Evolutionary conservation across 129 eudicot species (phyloP).

Genomic region (Apium graveolens): DNA sequence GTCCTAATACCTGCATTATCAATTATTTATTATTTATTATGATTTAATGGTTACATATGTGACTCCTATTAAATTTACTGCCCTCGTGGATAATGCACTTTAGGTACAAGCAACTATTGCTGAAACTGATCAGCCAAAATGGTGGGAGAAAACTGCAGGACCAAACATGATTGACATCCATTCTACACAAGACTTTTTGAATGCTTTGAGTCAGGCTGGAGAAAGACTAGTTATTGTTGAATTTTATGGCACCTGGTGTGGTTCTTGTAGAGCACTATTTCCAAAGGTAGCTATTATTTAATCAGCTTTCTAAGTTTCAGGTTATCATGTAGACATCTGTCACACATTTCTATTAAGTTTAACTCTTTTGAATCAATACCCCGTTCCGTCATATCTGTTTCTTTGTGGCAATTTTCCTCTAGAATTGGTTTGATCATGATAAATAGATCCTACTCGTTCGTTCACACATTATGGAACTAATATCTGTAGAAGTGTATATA

Average conservation of each 20-base stretch:
- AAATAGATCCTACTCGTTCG: background rate
- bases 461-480: background rate
- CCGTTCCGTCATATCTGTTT: background rate
- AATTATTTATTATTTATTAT: background rate
- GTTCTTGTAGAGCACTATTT: constrained; percentile 91
- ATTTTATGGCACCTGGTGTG: constrained; percentile 97
- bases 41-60: background rate
- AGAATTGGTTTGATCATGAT: background rate
- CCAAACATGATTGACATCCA: constrained; percentile 95
- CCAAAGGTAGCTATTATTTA: constrained; percentile 62
- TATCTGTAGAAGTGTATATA: background rate
- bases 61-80: background rate
- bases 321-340: background rate
- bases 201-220: constrained; percentile 79
- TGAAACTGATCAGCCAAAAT: constrained; percentile 86
- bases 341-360: background rate
- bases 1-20: background rate
- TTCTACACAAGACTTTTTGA: constrained; percentile 75
- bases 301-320: background rate
- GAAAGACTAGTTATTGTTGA: constrained; percentile 86
- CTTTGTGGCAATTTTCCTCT: background rate
- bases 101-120: constrained; percentile 72
- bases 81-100: constrained; percentile 1
- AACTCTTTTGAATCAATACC: background rate
- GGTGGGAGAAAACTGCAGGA: constrained; percentile 96